phyloP scores from a whole-genome alignment of 768 basidiomycete species.

The Mrakia hoshinonis region DNA sequence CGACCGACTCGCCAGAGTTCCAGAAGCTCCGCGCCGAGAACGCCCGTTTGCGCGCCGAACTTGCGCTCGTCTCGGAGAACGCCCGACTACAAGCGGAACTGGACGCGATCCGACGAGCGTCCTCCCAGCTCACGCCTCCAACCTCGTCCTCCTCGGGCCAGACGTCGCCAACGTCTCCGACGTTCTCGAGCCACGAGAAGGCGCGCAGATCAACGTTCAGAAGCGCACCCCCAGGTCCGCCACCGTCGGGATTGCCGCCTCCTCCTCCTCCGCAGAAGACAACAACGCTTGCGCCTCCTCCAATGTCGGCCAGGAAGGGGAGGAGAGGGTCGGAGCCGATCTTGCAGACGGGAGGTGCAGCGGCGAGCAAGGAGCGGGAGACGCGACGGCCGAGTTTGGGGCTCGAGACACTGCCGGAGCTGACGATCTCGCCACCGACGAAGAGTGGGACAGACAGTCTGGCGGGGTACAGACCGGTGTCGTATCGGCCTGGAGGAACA shows the following conservation, averaged over 20 bases:
- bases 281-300: no score
- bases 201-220: no score
- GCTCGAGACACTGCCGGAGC: neutral
- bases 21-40: neutral
- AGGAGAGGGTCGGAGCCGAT: conserved; percentile 1
- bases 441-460: no score
- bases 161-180: neutral
- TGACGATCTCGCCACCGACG: neutral
- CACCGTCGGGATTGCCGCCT: no score
- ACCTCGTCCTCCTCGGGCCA: neutral
- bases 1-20: neutral
- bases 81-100: neutral
- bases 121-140: neutral
- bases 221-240: no score
- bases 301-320: no score
- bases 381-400: neutral
- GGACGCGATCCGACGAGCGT: neutral
- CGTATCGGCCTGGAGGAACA: no score
- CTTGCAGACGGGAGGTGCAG: neutral
- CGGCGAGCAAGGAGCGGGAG: neutral
- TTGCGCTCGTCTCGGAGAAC: neutral
- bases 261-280: no score
- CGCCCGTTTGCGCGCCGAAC: neutral
- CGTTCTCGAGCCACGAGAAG: no score
- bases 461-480: no score